phyloP scores from a whole-genome alignment of 1,284 basidiomycete species.

The Afroboletus lepidellus region DNA sequence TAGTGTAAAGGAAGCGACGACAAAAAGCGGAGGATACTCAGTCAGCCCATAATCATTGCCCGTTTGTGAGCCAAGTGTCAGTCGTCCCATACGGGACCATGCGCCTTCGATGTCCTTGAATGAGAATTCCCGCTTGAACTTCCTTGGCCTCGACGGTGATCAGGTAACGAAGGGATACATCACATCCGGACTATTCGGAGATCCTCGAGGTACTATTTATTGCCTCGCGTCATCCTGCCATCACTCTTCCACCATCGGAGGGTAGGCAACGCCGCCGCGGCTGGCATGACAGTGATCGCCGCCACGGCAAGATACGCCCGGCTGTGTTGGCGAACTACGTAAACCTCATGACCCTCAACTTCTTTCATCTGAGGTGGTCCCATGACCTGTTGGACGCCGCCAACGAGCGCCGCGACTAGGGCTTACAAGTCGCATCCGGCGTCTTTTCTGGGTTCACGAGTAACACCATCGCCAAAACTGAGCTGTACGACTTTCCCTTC shows the following conservation, averaged over 20 bases:
- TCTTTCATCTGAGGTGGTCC: background rate
- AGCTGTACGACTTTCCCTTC: background rate
- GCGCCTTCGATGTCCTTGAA: slow-evolving; percentile 64
- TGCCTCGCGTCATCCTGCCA: too few relatives aligned
- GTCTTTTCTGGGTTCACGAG: background rate
- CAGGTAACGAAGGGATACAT: too few relatives aligned
- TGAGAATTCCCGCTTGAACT: slow-evolving; percentile 77
- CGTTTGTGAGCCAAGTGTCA: slow-evolving; percentile 36
- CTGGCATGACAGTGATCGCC: too few relatives aligned
- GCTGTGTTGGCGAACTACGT: too few relatives aligned
- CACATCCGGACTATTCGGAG: too few relatives aligned
- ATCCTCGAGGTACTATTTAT: too few relatives aligned
- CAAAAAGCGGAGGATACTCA: too few relatives aligned
- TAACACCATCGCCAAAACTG: background rate
- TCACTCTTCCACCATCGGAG: too few relatives aligned
- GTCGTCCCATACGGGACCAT: slow-evolving; percentile 58
- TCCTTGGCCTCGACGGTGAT: too few relatives aligned
- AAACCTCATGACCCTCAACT: too few relatives aligned
- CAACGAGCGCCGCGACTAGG: background rate
- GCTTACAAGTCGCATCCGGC: background rate
- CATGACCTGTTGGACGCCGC: background rate
- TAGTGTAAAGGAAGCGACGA: too few relatives aligned
- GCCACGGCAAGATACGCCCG: too few relatives aligned
- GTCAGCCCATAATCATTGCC: slow-evolving; percentile 67
- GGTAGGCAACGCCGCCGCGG: background rate